Evolutionary conservation across 2,329 filamentous ascomycete species (phyloP).

Genomic region (Pseudogymnoascus sp.): DNA sequence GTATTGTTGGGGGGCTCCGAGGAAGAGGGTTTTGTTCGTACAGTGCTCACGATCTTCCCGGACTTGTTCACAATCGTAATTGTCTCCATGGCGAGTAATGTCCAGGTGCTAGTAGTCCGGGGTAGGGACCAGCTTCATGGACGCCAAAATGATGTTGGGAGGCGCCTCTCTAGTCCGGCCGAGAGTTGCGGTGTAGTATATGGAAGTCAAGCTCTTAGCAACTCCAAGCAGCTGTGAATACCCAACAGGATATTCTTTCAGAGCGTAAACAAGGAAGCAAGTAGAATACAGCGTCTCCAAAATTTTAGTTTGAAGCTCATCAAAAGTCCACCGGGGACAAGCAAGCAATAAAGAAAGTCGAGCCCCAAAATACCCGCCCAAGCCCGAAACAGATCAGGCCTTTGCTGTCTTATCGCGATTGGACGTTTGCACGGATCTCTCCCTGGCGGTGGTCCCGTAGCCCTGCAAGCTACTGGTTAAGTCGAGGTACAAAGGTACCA

Average conservation of each 20-base stretch:
- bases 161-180: background rate
- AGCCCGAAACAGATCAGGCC: constrained; percentile 6
- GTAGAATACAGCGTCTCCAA: background rate
- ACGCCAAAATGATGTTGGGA: background rate
- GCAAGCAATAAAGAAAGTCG: constrained; percentile 7
- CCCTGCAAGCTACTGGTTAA: constrained; percentile 1
- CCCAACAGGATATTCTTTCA: background rate
- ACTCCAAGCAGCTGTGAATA: background rate
- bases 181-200: background rate
- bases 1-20: constrained; percentile 8
- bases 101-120: background rate
- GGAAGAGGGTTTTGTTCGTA: constrained; percentile 37
- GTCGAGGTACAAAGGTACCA: background rate
- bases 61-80: constrained; percentile 87
- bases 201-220: background rate
- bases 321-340: background rate
- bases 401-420: constrained; percentile 7
- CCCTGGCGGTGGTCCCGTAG: background rate
- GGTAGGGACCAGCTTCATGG: background rate
- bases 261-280: background rate
- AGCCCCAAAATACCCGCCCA: background rate
- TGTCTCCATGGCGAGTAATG: constrained; percentile 53
- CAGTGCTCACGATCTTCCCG: constrained; percentile 83
- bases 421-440: constrained; percentile 3
- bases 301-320: background rate